Base-by-base conservation (phyloP, 129 eudicot genomes). In the Saposhnikovia divaricata region DNA sequence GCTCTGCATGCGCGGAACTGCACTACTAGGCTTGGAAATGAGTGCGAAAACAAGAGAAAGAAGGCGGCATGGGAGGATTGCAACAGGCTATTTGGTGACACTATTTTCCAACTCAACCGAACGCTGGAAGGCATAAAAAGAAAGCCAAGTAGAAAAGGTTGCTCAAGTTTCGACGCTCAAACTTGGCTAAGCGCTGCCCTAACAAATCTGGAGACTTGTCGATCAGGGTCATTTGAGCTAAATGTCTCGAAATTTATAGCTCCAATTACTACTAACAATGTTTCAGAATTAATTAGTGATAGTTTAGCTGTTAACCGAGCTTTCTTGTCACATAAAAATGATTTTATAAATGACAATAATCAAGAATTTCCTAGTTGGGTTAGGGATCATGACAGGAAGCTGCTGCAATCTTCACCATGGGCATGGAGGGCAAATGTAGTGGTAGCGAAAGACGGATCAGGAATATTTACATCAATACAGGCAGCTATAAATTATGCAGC, bases 181-280 rank as follows among this genome's bases (percentile, higher is more conserved):
- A 92, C 97, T 19, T 92, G 97, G 97, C 90, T 92, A 13, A 92
- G 97, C 61, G 83, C 97, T 6, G 89, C 95, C 27, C 77, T 92
- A 25, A 90, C 97, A 40, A 87, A 92, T 83, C 84, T 92, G 68
- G 95, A 90, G 28, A 90, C 89, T 12, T 92, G 97, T 81, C 80
- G 84, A 11, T 69, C 85, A 23, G 91, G 97, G 19, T 87, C 93
- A 13, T 72, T 4, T 37, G 93, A 90, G 40, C 78, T 88, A 46
- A 90, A 92, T 25, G 83, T 92, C 4, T 66, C 91, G 0, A 85
- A 85, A 13, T 88, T 90, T 28, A 83, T 69, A 6, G 76, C 85
- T 27, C 92, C 94, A 39, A 81, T 88, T 28, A 72, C 74, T 44
- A 81, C 93, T 4, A 84, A 85, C 42, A 90, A 92, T 70, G 89